Evolutionary conservation across 2,329 filamentous ascomycete species (phyloP).

Genomic region (Lasiodiplodia citricola): DNA sequence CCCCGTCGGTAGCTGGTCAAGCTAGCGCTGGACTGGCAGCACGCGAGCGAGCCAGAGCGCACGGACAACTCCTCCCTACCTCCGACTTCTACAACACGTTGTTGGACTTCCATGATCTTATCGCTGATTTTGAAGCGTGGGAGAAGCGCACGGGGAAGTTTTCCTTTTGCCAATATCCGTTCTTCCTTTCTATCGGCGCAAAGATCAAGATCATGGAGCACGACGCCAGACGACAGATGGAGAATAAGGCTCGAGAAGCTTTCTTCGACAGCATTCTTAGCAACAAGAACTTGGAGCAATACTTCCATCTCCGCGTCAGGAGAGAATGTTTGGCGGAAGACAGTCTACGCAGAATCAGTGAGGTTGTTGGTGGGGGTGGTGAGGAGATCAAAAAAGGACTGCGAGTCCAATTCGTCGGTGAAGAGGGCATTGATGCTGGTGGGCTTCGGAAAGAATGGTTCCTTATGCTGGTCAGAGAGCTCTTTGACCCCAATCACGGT

Average conservation of each 20-base stretch:
- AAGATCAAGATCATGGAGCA: slow-evolving; percentile 91
- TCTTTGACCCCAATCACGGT: slow-evolving; percentile 91
- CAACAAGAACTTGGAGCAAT: slow-evolving; percentile 74
- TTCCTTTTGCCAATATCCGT: slow-evolving; percentile 90
- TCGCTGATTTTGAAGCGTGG: slow-evolving; percentile 88
- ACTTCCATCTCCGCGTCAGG: slow-evolving; percentile 76
- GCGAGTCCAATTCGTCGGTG: slow-evolving; percentile 82
- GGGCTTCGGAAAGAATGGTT: slow-evolving; percentile 96
- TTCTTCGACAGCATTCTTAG: slow-evolving; percentile 90
- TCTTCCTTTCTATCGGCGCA: slow-evolving; percentile 87
- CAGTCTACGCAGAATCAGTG: slow-evolving; percentile 82
- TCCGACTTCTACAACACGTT: slow-evolving; percentile 88
- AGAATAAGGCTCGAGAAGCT: slow-evolving; percentile 82
- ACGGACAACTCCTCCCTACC: slow-evolving; percentile 74
- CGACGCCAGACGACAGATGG: slow-evolving; percentile 88
- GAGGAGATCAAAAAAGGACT: slow-evolving; percentile 92
- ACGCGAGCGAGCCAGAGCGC: slow-evolving; percentile 52
- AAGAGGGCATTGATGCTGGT: slow-evolving; percentile 90
- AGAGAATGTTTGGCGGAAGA: slow-evolving; percentile 88
- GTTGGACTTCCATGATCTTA: slow-evolving; percentile 83
- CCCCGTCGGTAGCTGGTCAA: slow-evolving; percentile 20
- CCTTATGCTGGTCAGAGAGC: slow-evolving; percentile 81
- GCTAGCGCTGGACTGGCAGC: slow-evolving; percentile 46
- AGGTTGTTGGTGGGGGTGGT: slow-evolving; percentile 77
- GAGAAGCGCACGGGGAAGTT: slow-evolving; percentile 76